A percentile compares a stretch with the other conserved stretches of the same genome.
phyloP scores from a whole-genome alignment of 2,329 filamentous ascomycete species.

The Podosphaera leucotricha region DNA sequence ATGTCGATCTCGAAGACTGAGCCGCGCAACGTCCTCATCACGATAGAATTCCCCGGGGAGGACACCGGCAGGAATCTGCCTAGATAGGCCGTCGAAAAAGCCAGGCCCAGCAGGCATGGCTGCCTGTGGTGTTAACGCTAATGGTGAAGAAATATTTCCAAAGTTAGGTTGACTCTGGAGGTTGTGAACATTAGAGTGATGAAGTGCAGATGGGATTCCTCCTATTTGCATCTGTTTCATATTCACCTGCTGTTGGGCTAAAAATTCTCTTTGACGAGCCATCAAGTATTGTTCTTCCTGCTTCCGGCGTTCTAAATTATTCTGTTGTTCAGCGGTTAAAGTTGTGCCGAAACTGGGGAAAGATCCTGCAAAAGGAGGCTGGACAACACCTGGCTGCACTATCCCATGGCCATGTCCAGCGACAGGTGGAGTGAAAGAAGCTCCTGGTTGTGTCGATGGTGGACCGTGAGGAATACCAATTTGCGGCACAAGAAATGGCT shows the following conservation, averaged over 20 bases:
- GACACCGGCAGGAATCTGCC: constrained; percentile 20
- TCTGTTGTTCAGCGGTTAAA: constrained; percentile 90
- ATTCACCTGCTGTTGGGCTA: constrained; percentile 65
- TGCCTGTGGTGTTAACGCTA: constrained; percentile 32
- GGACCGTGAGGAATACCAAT: constrained; percentile 85
- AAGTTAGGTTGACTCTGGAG: constrained; percentile 94
- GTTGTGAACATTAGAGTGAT: constrained; percentile 87
- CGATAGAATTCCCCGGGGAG: constrained; percentile 30
- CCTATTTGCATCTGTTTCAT: constrained; percentile 48
- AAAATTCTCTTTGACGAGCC: constrained; percentile 82
- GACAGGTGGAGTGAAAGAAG: constrained; percentile 16
- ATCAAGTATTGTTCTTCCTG: constrained; percentile 96
- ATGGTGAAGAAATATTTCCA: constrained; percentile 77
- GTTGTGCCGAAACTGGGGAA: constrained; percentile 96
- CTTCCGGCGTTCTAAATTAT: constrained; percentile 84
- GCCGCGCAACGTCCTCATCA: constrained; percentile 51
- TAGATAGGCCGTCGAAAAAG: constrained; percentile 40
- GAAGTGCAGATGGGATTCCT: constrained; percentile 31
- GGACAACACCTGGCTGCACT: constrained; percentile 37
- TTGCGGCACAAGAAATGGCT: constrained; percentile 92
- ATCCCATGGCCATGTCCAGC: constrained; percentile 16
- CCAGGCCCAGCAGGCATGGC: constrained; percentile 25
- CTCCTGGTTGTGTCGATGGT: constrained; percentile 23
- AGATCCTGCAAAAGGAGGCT: constrained; percentile 75
- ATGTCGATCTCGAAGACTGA: constrained; percentile 26